phyloP scores from a whole-genome alignment of 2,329 filamentous ascomycete genomes.

The Penicillium janthinellum region DNA sequence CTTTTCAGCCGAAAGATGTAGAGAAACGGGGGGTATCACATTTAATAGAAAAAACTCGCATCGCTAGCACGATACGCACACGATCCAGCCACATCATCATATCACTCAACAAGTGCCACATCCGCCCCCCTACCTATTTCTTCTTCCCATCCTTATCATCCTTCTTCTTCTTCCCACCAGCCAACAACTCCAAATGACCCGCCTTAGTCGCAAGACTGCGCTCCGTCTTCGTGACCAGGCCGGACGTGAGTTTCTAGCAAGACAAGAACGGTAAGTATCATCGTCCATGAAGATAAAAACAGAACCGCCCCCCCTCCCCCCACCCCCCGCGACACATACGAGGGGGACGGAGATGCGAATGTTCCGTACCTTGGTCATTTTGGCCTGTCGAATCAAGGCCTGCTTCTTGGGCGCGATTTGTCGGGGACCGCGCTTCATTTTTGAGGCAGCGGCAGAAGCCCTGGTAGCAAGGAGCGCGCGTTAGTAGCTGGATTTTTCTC shows the following conservation, averaged over 20 bases:
- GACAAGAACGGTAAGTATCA: background rate
- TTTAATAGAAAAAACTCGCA: slow-evolving; percentile 19
- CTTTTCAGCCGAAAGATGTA: background rate
- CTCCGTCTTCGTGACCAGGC: slow-evolving; percentile 67
- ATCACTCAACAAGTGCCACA: no score
- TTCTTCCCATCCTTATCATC: slow-evolving; percentile 31
- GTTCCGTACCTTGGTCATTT: slow-evolving; percentile 60
- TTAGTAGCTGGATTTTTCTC: background rate
- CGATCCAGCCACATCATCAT: no score
- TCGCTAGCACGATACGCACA: slow-evolving; percentile 6
- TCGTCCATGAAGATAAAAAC: background rate
- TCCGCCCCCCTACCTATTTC: slow-evolving; percentile 25
- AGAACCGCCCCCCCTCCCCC: no score
- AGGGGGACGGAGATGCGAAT: background rate
- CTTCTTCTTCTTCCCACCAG: slow-evolving; percentile 64
- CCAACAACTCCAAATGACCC: slow-evolving; percentile 69
- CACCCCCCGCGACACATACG: no score
- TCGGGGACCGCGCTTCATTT: slow-evolving; percentile 60
- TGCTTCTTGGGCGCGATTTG: slow-evolving; percentile 69
- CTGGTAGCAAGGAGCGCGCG: no score
- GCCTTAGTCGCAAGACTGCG: slow-evolving; percentile 66
- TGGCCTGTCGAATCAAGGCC: slow-evolving; percentile 60
- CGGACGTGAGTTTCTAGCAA: slow-evolving; percentile 61
- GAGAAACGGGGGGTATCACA: slow-evolving; percentile 22
- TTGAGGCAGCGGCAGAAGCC: slow-evolving; percentile 38